Evolutionary conservation across 2,329 filamentous ascomycete genomes (phyloP), one percentile per base, ranked within the genome.

Genomic region (Pseudopyricularia cyperi): DNA sequence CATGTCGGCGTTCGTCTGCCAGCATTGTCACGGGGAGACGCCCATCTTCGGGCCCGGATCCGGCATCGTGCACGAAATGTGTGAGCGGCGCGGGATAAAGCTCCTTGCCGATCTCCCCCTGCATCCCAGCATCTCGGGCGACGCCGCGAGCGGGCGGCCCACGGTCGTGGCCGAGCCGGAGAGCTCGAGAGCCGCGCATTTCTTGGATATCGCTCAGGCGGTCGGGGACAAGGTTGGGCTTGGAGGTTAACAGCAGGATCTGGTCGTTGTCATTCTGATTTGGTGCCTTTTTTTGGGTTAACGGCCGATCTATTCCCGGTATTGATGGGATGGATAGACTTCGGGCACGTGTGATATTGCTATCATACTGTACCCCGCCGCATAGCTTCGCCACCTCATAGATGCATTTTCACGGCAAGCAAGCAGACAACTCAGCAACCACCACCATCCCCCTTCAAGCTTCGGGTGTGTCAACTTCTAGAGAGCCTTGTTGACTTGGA

Each of bases 101-200:
- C 80, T 96, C 57, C 69, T 98, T 3, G 91, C 88, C 1, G 87
- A 96, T 64, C 84, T 98, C 39, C 91, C 91, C 6, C 73, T 98
- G 48, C 88, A 97, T 65, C 82, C 86, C 4, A 80, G 74, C 50
- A 94, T 97, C 22, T 94, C 89, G 54, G 85, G 88, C 52, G 88
- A 96, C 66, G 89, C 87, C 1, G 89, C 95, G 66, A 73, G 77
- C 19, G 93, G 93, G 1, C 89, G 85, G 65, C 93, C 93, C 4
- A 96, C 90, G 1, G 87, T 97, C 0, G 89, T 95, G 2, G 79
- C 88, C 1, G 88, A 95, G 65, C 89, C 91, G 7, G 74, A 81
- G 1, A 89, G 88, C 59, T 75, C 79, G 32, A 79, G 87, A 58
- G 84, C 87, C 1, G 69, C 73, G 51, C 80, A 82, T 1, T 98